Evolutionary conservation across 805 yeast species (phyloP).

Genomic region (Candida dajiaensis): DNA sequence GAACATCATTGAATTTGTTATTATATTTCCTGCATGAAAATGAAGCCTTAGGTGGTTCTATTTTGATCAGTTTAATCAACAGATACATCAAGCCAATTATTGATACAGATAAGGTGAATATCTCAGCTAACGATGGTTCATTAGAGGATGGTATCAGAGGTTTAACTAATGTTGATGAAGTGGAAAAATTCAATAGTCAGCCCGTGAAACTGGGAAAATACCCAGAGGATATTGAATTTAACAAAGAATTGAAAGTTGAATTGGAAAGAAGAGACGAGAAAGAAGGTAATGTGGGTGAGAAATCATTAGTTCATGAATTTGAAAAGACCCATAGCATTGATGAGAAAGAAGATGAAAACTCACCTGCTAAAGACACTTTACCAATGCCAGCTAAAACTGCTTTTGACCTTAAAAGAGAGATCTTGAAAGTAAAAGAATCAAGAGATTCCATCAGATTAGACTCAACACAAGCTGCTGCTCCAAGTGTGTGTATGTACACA

Average conservation of each 20-base stretch:
- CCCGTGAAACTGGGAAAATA: slow-evolving; percentile 75
- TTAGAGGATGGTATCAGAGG: slow-evolving; percentile 33
- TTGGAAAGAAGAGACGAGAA: slow-evolving; percentile 73
- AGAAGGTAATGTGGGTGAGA: slow-evolving; percentile 33
- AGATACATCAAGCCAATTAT: slow-evolving; percentile 59
- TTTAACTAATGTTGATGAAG: slow-evolving; percentile 30
- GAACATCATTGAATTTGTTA: slow-evolving; percentile 78
- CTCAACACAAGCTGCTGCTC: slow-evolving; percentile 71
- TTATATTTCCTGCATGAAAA: slow-evolving; percentile 86
- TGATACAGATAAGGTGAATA: slow-evolving; percentile 37
- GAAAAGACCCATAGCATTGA: slow-evolving; percentile 42
- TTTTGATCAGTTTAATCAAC: slow-evolving; percentile 79
- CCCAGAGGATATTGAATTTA: slow-evolving; percentile 82
- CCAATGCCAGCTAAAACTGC: slow-evolving; percentile 86
- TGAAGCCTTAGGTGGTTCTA: slow-evolving; percentile 87
- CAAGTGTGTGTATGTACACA: slow-evolving; percentile 96
- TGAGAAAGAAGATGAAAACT: slow-evolving; percentile 26
- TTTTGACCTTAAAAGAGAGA: slow-evolving; percentile 72
- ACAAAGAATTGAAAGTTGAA: slow-evolving; percentile 79
- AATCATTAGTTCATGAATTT: slow-evolving; percentile 58
- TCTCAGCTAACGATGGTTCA: slow-evolving; percentile 28
- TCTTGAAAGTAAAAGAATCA: slow-evolving; percentile 75
- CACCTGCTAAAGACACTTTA: slow-evolving; percentile 68
- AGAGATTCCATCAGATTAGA: slow-evolving; percentile 67
- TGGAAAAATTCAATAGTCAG: slow-evolving; percentile 60